Evolutionary conservation across 768 basidiomycete genomes (phyloP).

Genomic region (Suillus subalutaceus): DNA sequence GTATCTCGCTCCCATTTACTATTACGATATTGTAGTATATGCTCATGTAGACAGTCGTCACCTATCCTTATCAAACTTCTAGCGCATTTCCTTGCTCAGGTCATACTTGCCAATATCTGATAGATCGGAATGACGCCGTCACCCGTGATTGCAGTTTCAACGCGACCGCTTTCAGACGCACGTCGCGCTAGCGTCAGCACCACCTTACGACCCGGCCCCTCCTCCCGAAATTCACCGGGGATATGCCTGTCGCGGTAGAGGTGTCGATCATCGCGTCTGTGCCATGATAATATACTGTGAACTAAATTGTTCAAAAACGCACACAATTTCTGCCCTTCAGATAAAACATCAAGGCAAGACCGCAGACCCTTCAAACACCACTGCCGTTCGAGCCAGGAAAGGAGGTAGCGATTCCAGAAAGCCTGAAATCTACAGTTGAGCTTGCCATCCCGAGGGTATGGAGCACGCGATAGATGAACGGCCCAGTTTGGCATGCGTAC

Average conservation of each 20-base stretch:
- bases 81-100: background rate
- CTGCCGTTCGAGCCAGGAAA: conserved; percentile 2
- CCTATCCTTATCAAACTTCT: background rate
- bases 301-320: too few species aligned
- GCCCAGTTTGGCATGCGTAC: background rate
- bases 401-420: background rate
- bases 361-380: background rate
- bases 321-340: background rate
- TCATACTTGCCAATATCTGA: background rate
- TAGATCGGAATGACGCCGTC: too few species aligned
- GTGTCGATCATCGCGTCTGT: too few species aligned
- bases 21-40: background rate
- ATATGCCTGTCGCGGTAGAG: too few species aligned
- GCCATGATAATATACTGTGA: too few species aligned
- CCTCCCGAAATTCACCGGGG: too few species aligned
- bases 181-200: too few species aligned
- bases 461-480: background rate
- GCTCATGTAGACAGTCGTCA: background rate
- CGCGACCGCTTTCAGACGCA: too few species aligned
- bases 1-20: background rate
- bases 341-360: background rate
- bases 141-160: too few species aligned
- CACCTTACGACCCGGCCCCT: too few species aligned
- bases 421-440: background rate
- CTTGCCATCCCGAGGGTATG: background rate